Percentiles rank a stretch among this genome's conserved stretches.
These are phyloP conservation scores for Epichloe amarillans DNA, from an alignment of 2,329 filamentous ascomycete genomes.

Conservation along the genomic window DNA sequence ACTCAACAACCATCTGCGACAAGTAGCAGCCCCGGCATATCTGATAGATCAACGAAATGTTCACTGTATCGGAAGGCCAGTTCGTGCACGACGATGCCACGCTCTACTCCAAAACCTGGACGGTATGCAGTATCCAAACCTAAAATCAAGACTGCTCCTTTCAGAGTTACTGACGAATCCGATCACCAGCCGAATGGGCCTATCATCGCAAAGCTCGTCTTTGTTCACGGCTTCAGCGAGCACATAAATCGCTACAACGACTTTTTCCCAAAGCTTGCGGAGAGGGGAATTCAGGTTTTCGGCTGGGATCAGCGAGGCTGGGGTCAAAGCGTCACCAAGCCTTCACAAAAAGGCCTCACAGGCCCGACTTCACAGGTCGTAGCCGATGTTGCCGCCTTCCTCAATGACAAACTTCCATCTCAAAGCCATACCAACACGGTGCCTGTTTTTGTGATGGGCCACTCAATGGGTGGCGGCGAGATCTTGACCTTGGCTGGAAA, in stretches of 20 bases:
- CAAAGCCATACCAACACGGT: slow-evolving; percentile 15
- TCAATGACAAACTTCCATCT: slow-evolving; percentile 43
- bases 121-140: slow-evolving; percentile 27
- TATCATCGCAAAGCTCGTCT: slow-evolving; percentile 58
- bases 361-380: slow-evolving; percentile 63
- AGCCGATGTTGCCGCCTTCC: slow-evolving; percentile 65
- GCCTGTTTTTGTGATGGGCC: slow-evolving; percentile 75
- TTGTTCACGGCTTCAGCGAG: slow-evolving; percentile 85
- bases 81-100: slow-evolving; percentile 31
- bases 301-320: slow-evolving; percentile 81
- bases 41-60: slow-evolving; percentile 14
- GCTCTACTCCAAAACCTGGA: slow-evolving; percentile 46
- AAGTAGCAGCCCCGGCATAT: neutral
- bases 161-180: neutral
- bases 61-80: slow-evolving; percentile 34
- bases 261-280: slow-evolving; percentile 58
- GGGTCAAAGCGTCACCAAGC: slow-evolving; percentile 56
- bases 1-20: too few relatives aligned
- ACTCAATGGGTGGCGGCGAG: slow-evolving; percentile 83
- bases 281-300: slow-evolving; percentile 60
- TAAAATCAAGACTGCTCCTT: neutral
- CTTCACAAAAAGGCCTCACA: slow-evolving; percentile 54
- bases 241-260: slow-evolving; percentile 65
- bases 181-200: slow-evolving; percentile 37
- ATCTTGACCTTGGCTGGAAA: slow-evolving; percentile 47